Base-by-base conservation (phyloP, 148 eudicot species). In the Diospyros lotus region DNA sequence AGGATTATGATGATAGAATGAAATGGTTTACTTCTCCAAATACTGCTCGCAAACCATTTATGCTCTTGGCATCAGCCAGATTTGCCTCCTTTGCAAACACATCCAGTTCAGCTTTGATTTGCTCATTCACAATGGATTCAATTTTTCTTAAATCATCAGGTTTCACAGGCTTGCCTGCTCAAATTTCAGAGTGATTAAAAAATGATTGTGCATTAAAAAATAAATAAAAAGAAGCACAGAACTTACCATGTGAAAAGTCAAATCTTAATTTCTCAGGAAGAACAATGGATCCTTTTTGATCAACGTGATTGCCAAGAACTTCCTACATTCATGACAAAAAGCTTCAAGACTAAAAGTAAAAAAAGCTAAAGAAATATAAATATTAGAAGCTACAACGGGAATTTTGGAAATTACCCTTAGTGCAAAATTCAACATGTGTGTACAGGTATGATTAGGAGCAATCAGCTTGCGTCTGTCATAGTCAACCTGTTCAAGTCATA, bases 381-480 rank as follows among this genome's bases (percentile, higher is more conserved):
- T 5, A 18, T 46, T 68, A 58, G 66, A 40, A 45, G 65, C 68
- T 42, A 8, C 56, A 13, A 28, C 54, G 41, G 66, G 44, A 15
- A 39, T 18, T 38, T 77, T 63, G 40, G n/a, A 52, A 13, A 73
- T 75, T 84, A 95, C 99, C 93, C 90, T 88, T 46, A 95, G 88
- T 48, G 99, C 99, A 83, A 89, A 93, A 82, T 95, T 95, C 82
- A 95, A 78, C 87, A 95, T 95, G 83, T 95, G 99, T 46, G 99
- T 95, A 78, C 99, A 95, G 54, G 99, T 95, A 86, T 95, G 99
- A 81, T 95, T 95, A 46, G 99, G 99, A 78, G 97, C 99, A 87
- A 95, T 89, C 58, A 80, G 88, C 66, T 75, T 82, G 46, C 99
- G 94, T 80, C 99, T 88, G 38, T 84, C 83, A 76, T 92, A 93